Evolutionary conservation across 1,139 yeast species (phyloP), one percentile per base, ranked within the genome.

Genomic region (Arxiozyma slooffiae): DNA sequence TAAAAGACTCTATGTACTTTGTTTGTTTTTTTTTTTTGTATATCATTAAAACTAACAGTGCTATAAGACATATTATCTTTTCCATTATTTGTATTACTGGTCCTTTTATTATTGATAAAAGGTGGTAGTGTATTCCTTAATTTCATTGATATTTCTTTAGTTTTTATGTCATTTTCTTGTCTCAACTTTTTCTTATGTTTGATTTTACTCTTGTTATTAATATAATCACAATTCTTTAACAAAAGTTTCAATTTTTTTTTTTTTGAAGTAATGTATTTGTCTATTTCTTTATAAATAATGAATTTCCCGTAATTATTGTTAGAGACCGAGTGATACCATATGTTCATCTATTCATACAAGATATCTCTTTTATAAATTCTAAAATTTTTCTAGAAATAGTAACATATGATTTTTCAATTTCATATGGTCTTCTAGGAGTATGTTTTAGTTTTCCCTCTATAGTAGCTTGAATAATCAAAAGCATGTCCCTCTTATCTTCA

Each of bases 251-350:
- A 30, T 40, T 49, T 42, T 5, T 34, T 42, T 8, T 34, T 42
- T 7, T 34, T 42, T 21, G 4, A 20, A 21, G 38, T 11, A 4
- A 14, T 24, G 34, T 47, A 47, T 45, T 59, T 62, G 60, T 85
- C 89, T 49, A 86, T 70, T 65, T 86, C 94, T 42, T 95, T 76
- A 66, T 89, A 89, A 9, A 89, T 83, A 41, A 89, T 71, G 59
- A 89, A 89, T 52, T 94, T 74, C 4, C 95, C 95, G 87, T 73
- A 34, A 89, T 87, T 48, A 97, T 72, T 2, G 94, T 83, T 0
- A 97, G 96, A 1, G 90, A 81, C 97, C 97, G 89, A 14, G 90
- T 76, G 21, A 86, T 79, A 17, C 97, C 96, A 63, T 89, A 97
- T 0, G 97, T 89, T 97, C 97, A 89, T 50, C 97, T 73, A 65